A percentile compares a stretch with the other conserved stretches of the same genome.
Evolutionary conservation across 2,329 filamentous ascomycete genomes (phyloP).

Genomic region (Calonectria multiphialidica): DNA sequence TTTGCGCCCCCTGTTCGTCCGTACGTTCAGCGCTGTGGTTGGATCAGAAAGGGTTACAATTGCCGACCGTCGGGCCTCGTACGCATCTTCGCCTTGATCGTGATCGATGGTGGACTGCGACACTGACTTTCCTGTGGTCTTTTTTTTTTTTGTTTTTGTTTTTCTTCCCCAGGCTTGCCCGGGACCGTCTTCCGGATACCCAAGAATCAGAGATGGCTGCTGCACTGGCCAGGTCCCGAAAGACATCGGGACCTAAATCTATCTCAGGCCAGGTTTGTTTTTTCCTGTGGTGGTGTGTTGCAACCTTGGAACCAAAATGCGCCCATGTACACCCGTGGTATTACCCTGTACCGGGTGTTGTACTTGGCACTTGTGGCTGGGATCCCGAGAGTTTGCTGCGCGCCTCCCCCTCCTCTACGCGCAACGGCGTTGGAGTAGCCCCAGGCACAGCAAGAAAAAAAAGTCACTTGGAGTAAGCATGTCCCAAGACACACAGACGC

Average conservation of each 20-base stretch:
- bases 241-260: neutral
- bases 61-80: neutral
- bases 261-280: neutral
- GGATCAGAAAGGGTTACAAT: neutral
- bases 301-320: neutral
- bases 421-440: neutral
- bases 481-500: neutral
- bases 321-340: neutral
- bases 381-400: neutral
- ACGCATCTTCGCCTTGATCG: neutral
- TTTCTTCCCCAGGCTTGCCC: neutral
- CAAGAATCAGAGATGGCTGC: neutral
- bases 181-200: neutral
- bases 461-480: neutral
- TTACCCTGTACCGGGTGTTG: neutral
- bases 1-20: neutral
- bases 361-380: neutral
- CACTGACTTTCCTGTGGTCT: neutral
- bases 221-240: neutral
- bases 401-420: neutral
- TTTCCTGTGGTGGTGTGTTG: neutral
- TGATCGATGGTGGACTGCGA: neutral
- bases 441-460: neutral
- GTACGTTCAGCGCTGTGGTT: neutral
- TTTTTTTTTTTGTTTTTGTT: neutral